A percentile compares a stretch with the other conserved stretches of the same genome.
phyloP scores from a whole-genome alignment of 371 early-diverging fungal species.

The Sporodiniella umbellata region DNA sequence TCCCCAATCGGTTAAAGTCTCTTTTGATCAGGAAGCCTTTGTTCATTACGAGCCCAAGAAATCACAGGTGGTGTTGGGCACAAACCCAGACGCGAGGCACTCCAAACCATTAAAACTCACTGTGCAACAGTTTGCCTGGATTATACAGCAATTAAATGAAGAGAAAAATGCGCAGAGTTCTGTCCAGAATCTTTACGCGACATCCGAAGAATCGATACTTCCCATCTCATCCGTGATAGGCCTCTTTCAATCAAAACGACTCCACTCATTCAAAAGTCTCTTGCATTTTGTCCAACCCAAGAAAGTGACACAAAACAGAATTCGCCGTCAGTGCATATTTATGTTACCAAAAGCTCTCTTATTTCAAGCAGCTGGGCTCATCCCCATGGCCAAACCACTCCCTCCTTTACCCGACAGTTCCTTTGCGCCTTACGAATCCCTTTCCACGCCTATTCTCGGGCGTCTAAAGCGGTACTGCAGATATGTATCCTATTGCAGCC shows the following conservation, averaged over 20 bases:
- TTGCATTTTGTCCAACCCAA: too few species aligned
- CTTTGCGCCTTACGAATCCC: slow-evolving; percentile 5
- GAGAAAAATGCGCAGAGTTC: too few species aligned
- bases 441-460: background rate
- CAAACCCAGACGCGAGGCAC: slow-evolving; percentile 23
- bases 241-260: too few species aligned
- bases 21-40: slow-evolving; percentile 19
- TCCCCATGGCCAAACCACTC: slow-evolving; percentile 25
- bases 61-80: slow-evolving; percentile 24
- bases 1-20: too few species aligned
- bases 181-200: too few species aligned
- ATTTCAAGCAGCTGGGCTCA: slow-evolving; percentile 31
- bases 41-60: slow-evolving; percentile 35
- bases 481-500: slow-evolving; percentile 12
- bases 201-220: too few species aligned
- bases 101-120: slow-evolving; percentile 21
- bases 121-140: slow-evolving; percentile 37
- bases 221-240: too few species aligned
- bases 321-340: slow-evolving; percentile 19
- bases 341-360: slow-evolving; percentile 37
- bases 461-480: slow-evolving; percentile 10
- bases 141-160: slow-evolving; percentile 17
- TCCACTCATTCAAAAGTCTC: too few species aligned
- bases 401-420: slow-evolving; percentile 13
- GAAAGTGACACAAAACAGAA: background rate